Evolutionary conservation across 331 rosid genomes (phyloP).

Genomic region (Acacia pycnantha): DNA sequence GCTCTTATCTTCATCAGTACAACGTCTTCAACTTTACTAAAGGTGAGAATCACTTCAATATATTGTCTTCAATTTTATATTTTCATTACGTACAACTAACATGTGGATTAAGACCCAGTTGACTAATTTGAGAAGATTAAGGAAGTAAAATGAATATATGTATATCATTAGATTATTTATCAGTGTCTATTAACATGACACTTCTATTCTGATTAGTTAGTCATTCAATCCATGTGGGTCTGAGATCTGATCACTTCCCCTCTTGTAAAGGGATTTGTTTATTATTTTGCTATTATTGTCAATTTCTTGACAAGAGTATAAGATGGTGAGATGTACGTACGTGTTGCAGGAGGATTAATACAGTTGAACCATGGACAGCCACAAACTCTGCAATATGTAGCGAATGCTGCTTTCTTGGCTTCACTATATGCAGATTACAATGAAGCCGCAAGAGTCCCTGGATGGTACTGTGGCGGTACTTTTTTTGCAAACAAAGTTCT

Average conservation of each 20-base stretch:
- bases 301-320: not conserved
- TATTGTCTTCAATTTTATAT: not conserved
- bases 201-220: too few species aligned
- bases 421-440: conserved; percentile 61
- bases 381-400: conserved; percentile 58
- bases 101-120: not conserved
- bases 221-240: not conserved
- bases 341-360: conserved; percentile 59
- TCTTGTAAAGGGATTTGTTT: not conserved
- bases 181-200: too few species aligned
- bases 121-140: too few species aligned
- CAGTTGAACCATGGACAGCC: conserved; percentile 48
- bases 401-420: conserved; percentile 66
- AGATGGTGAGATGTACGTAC: not conserved
- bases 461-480: conserved; percentile 56
- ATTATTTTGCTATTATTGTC: not conserved
- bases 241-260: not conserved
- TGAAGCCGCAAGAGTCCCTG: conserved; percentile 46
- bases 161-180: too few species aligned
- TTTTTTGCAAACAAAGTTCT: conserved; percentile 34
- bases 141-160: too few species aligned
- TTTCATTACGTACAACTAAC: not conserved
- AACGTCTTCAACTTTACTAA: conserved; percentile 47
- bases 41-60: not conserved
- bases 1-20: conserved; percentile 52